Evolutionary conservation across 306 rosid species (phyloP), one percentile per base, ranked within the genome.

Genomic region (Delonix regia): DNA sequence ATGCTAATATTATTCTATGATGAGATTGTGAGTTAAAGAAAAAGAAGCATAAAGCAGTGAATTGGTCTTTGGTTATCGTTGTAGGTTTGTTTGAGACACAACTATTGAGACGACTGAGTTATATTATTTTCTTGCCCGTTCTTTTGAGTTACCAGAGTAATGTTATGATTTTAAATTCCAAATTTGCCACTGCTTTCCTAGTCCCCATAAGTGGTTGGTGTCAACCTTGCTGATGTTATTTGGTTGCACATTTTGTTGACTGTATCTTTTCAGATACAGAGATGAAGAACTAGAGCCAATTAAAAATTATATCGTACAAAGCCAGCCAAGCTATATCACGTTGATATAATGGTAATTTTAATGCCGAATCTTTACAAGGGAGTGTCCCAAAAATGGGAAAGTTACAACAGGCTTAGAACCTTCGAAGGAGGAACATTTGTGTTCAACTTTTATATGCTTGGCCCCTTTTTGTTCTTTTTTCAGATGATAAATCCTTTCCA

Each of bases 181-280:
- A 30, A 36, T 53, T 53, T 71, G 59, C 72, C 52, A 18, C 18
- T 75, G 64, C 49, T 77, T 73, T 56, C 57, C 67, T 56, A 66
- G 75, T 53, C 75, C 52, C 75, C 60, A 67, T n/a, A n/a, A 24
- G 41, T 66, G 51, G 66, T 62, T 73, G 80, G 12, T 15, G 44
- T 68, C 27, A 15, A 45, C 24, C 28, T 75, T 57, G 42, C 5
- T 64, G 45, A n/a, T 63, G 11, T 21, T 67, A 2, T 52, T 12
- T 65, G 16, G 34, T 61, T 76, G 57, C 11, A 41, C 21, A 61
- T 70, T 63, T 19, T 76, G 69, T 65, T 25, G 61, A 36, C 18
- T 48, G 61, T 70, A 70, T 30, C 44, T 14, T 49, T 28, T 70
- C 8, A 28, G 6, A 70, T 70, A 16, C 34, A 15, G 16, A 45